A percentile compares a stretch with the other conserved stretches of the same genome.
phyloP scores from a whole-genome alignment of 768 basidiomycete genomes.

The Hortiboletus flavorubellus region DNA sequence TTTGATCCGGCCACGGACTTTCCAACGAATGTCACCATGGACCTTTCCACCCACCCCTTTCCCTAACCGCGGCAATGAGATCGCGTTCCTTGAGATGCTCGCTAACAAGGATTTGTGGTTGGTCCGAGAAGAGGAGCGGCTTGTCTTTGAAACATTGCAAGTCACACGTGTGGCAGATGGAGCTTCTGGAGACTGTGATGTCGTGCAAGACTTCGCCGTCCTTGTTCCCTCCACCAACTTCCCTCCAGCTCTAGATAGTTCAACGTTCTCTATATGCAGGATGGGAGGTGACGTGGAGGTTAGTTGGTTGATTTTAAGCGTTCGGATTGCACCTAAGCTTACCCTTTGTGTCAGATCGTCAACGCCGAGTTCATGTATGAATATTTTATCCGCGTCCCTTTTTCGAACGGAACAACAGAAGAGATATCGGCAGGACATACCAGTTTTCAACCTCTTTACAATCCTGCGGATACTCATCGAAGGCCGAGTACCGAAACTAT shows the following conservation, averaged over 20 bases:
- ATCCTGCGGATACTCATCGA: neutral
- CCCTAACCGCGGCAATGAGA: neutral
- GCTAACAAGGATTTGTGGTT: slow-evolving; percentile 15
- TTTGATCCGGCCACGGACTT: neutral
- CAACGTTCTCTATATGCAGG: no score
- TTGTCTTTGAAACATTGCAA: slow-evolving; percentile 15
- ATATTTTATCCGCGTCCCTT: slow-evolving; percentile 12
- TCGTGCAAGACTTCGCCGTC: slow-evolving; percentile 12
- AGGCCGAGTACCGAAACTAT: neutral
- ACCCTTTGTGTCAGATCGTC: neutral
- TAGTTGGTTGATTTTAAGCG: neutral
- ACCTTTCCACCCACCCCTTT: neutral
- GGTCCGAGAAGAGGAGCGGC: slow-evolving; percentile 17
- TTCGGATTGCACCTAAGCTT: neutral
- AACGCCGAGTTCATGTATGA: slow-evolving; percentile 16
- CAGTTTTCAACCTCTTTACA: slow-evolving; percentile 11
- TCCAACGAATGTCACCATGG: neutral
- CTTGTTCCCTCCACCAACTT: slow-evolving; percentile 23
- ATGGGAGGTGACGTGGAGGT: neutral
- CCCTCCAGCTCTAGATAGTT: slow-evolving; percentile 10
- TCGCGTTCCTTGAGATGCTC: neutral
- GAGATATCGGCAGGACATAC: slow-evolving; percentile 19
- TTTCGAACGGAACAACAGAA: slow-evolving; percentile 14
- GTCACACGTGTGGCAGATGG: neutral
- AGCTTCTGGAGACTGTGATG: neutral